Conservation (phyloP, 2,329 filamentous ascomycete species). For the Madurella mycetomatis region DNA sequence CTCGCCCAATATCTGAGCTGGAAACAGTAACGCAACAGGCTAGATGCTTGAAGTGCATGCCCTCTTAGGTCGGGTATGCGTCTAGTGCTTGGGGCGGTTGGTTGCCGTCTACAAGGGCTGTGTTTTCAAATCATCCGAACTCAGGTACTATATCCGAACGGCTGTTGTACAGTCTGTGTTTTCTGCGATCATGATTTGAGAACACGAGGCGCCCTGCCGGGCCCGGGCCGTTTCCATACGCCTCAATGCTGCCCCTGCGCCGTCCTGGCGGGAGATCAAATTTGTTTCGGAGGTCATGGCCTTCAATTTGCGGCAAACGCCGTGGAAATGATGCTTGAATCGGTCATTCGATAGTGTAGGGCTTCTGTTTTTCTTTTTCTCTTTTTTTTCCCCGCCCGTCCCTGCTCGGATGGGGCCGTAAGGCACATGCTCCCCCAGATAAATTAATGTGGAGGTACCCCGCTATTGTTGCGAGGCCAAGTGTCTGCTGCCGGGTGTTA, state of each 20-base stretch:
- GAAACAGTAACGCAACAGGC: no score
- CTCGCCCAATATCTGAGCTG: no score
- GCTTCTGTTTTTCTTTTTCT: neutral
- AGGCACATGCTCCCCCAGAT: constrained; percentile 4
- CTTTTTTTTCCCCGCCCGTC: no score
- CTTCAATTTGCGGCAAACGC: constrained; percentile 2
- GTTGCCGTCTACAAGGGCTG: no score
- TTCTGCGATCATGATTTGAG: neutral
- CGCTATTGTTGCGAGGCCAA: neutral
- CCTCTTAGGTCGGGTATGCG: no score
- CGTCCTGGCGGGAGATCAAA: neutral
- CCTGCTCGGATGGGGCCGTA: constrained; percentile 2
- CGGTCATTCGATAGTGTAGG: neutral
- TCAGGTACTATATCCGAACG: no score
- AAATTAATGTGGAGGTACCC: constrained; percentile 4
- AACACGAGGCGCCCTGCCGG: neutral
- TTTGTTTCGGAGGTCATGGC: neutral
- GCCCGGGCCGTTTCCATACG: neutral
- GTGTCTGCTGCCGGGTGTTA: constrained; percentile 10
- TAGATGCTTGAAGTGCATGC: no score
- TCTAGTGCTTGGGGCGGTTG: no score
- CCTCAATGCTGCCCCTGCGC: neutral
- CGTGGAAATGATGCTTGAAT: neutral
- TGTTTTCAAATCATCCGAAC: neutral
- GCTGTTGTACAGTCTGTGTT: no score